Percentiles rank a stretch among this genome's conserved stretches.
These are phyloP conservation scores for Fusarium circinatum DNA, from an alignment of 2,329 filamentous ascomycete species.

Conservation along the genomic window DNA sequence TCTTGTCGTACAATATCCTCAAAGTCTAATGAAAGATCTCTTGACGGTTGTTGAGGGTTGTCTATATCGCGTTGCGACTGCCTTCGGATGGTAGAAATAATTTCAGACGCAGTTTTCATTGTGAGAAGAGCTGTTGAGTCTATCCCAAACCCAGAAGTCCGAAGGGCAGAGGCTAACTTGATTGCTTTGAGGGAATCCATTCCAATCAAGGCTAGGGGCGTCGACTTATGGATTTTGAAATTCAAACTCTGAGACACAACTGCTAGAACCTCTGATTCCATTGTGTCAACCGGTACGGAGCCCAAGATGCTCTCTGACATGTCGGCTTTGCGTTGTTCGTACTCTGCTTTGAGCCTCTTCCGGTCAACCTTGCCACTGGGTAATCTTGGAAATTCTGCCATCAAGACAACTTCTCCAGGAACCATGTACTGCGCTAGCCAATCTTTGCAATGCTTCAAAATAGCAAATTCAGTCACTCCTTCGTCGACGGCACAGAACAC, in stretches of 20 bases:
- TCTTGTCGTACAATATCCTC: slow-evolving; percentile 29
- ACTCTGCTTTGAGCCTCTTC: slow-evolving; percentile 68
- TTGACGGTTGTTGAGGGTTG: neutral
- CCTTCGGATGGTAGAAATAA: slow-evolving; percentile 35
- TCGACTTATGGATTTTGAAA: slow-evolving; percentile 48
- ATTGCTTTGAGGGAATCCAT: slow-evolving; percentile 69
- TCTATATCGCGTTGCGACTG: neutral
- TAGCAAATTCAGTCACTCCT: slow-evolving; percentile 46
- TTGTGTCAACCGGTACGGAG: slow-evolving; percentile 32
- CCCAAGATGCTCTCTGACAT: slow-evolving; percentile 1
- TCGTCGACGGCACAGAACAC: slow-evolving; percentile 74
- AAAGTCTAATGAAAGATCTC: slow-evolving; percentile 32
- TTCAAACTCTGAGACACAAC: slow-evolving; percentile 56
- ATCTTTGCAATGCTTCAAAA: slow-evolving; percentile 70
- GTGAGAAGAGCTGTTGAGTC: slow-evolving; percentile 71
- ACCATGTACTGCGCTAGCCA: slow-evolving; percentile 90
- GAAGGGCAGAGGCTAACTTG: slow-evolving; percentile 69
- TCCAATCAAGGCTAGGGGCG: slow-evolving; percentile 63
- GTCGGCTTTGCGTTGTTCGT: slow-evolving; percentile 33
- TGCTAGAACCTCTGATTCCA: slow-evolving; percentile 49
- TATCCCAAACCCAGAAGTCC: slow-evolving; percentile 64
- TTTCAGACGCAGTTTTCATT: slow-evolving; percentile 55
- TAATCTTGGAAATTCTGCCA: slow-evolving; percentile 75
- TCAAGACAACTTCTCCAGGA: slow-evolving; percentile 75
- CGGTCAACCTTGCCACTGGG: slow-evolving; percentile 87